These are phyloP conservation scores for Globisporangium uncinulatum DNA, from an alignment of 352 stramenopile genomes.

Conservation along the genomic window DNA sequence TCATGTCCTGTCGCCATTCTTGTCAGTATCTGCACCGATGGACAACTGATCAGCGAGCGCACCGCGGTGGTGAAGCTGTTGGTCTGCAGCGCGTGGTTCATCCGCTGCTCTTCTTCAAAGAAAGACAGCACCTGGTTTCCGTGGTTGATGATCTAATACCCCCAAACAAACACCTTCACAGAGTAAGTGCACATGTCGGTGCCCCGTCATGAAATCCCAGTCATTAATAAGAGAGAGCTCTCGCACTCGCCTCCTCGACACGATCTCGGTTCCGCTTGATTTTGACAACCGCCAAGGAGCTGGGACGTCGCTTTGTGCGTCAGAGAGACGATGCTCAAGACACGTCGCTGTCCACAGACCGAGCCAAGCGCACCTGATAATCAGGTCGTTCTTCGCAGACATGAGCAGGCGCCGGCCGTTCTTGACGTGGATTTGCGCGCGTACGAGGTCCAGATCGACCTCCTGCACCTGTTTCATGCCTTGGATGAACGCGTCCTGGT, in stretches of 20 bases:
- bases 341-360: background rate
- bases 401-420: constrained; percentile 71
- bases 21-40: background rate
- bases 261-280: constrained; percentile 76
- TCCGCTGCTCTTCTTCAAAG: constrained; percentile 73
- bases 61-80: constrained; percentile 69
- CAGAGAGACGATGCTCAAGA: background rate
- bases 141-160: constrained; percentile 51
- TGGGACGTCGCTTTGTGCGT: constrained; percentile 15
- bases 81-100: constrained; percentile 60
- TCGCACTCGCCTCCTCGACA: constrained; percentile 42
- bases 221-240: background rate
- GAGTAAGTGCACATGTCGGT: too few species aligned
- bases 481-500: constrained; percentile 76
- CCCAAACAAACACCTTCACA: background rate
- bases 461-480: constrained; percentile 87
- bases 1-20: background rate
- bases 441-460: constrained; percentile 79
- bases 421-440: constrained; percentile 85
- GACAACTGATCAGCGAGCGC: constrained; percentile 3
- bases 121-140: constrained; percentile 37
- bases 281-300: constrained; percentile 80
- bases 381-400: constrained; percentile 65
- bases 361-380: constrained; percentile 37
- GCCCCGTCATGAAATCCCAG: background rate